A percentile compares a stretch with the other conserved stretches of the same genome.
Conservation (phyloP, 1,139 yeast genomes). For the Candida dubliniensis region DNA sequence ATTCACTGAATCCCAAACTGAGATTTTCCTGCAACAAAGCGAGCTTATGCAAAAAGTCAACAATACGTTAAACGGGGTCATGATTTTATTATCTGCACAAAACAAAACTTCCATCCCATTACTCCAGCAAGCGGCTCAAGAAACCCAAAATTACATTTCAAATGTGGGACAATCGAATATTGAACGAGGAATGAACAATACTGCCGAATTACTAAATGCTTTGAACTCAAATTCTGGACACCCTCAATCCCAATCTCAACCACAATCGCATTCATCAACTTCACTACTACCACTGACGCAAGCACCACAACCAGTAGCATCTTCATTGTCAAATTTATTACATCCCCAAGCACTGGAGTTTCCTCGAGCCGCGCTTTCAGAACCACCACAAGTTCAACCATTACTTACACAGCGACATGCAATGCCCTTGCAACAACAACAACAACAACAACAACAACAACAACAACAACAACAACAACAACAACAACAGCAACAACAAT, state of each 20-base stretch:
- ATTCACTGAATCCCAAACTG: slow-evolving; percentile 22
- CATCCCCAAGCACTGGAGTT: background rate
- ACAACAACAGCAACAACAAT: background rate
- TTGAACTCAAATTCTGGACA: slow-evolving; percentile 13
- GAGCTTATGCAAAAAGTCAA: slow-evolving; percentile 22
- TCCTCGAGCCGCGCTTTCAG: background rate
- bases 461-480: background rate
- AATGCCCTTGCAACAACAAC: background rate
- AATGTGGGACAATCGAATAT: slow-evolving; percentile 16
- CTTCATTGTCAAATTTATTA: background rate
- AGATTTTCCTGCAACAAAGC: slow-evolving; percentile 20
- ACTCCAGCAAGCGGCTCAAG: slow-evolving; percentile 21
- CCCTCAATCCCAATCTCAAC: slow-evolving; percentile 5
- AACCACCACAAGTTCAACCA: background rate
- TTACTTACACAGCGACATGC: background rate
- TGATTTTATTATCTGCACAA: slow-evolving; percentile 20
- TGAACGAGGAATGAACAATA: slow-evolving; percentile 19
- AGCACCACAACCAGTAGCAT: slow-evolving; percentile 4
- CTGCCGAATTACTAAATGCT: slow-evolving; percentile 19
- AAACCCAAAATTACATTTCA: slow-evolving; percentile 18
- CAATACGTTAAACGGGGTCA: slow-evolving; percentile 21
- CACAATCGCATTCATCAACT: background rate
- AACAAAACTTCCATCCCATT: slow-evolving; percentile 18
- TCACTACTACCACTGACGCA: slow-evolving; percentile 6
- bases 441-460: slow-evolving; percentile 1